These are phyloP conservation scores for Globisporangium camurandrum DNA, from an alignment of 352 stramenopile species.

Conservation along the genomic window DNA sequence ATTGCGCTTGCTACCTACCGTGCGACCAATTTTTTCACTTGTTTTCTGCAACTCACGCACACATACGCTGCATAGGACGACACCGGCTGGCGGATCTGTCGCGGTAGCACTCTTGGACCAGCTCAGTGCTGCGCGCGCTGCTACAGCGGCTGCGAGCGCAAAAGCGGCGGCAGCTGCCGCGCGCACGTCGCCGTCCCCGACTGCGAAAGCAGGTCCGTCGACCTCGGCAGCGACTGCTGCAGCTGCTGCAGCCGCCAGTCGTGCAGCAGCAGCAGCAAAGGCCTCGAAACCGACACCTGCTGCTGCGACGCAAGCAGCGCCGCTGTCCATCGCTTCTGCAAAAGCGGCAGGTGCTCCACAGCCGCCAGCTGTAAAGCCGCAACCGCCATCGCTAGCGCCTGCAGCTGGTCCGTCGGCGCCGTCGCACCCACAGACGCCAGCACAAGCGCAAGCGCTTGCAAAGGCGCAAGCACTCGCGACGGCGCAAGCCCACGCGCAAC, in stretches of 20 bases:
- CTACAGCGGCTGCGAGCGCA: background rate
- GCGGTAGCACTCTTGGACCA: conserved; percentile 7
- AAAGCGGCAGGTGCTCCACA: conserved; percentile 1
- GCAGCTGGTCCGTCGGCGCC: conserved; percentile 3
- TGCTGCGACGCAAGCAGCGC: conserved; percentile 5
- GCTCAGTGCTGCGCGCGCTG: background rate
- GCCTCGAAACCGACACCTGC: conserved; percentile 20
- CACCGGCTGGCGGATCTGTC: conserved; percentile 5
- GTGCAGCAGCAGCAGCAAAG: conserved; percentile 17
- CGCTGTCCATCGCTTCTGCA: conserved; percentile 3
- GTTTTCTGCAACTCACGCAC: no score
- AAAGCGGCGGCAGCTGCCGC: background rate
- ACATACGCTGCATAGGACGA: conserved; percentile 2
- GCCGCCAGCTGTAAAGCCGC: conserved; percentile 2
- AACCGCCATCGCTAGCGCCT: conserved; percentile 5
- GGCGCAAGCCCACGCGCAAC: conserved; percentile 8
- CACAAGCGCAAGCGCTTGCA: conserved; percentile 4
- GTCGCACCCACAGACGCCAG: background rate
- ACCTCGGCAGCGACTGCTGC: background rate
- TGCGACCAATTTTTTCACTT: no score
- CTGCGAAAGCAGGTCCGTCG: conserved; percentile 1
- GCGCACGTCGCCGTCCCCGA: conserved; percentile 3
- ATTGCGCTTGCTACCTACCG: no score
- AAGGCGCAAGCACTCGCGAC: conserved; percentile 3
- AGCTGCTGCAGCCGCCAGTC: background rate